Evolutionary conservation across 805 yeast species (phyloP), one percentile per base, ranked within the genome.

Genomic region (Wickerhamiella sergipiensis): DNA sequence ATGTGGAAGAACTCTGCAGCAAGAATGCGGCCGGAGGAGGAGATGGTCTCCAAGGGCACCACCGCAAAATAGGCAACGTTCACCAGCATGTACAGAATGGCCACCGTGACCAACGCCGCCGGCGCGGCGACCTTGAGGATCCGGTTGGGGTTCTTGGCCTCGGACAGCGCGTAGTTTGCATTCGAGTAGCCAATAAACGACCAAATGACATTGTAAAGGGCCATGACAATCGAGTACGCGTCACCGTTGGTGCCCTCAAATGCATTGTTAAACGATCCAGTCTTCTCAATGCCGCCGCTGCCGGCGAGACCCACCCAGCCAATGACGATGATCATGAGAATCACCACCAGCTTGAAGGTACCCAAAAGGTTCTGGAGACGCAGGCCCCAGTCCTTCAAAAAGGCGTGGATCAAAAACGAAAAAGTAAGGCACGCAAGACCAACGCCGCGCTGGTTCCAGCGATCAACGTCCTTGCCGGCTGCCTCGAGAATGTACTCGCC

Each of bases 251-350:
- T 55, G 24, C 23, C 23, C 4, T 73, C 67, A 59, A 83, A 83
- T 1, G 85, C 75, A 59, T 83, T 63, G 42, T 62, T 59, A 65
- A 83, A 81, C 61, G 81, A 81, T 57, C 75, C 76, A 39, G 87
- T 78, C 47, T 76, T 73, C 47, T 72, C 70, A 44, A 62, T 61
- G 54, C 72, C 71, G 39, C 71, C 69, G 49, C 85, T 80, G 23
- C 89, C 90, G 49, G 81, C 86, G 40, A 85, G 71, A 50, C 82
- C 86, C 24, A 85, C 71, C 85, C 88, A 83, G 15, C 95, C 95
- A 43, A 87, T 80, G 43, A 85, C 72, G 9, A 83, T 71, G 52
- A 85, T 83, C 62, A 85, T 76, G 8, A 80, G 55, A 43, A 85
- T 77, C 61, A 85, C 79, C n/a, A 73, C 79, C 40, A 85, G 69